phyloP scores from a whole-genome alignment of 2,329 filamentous ascomycete genomes.

The Diaporthe nobilis region DNA sequence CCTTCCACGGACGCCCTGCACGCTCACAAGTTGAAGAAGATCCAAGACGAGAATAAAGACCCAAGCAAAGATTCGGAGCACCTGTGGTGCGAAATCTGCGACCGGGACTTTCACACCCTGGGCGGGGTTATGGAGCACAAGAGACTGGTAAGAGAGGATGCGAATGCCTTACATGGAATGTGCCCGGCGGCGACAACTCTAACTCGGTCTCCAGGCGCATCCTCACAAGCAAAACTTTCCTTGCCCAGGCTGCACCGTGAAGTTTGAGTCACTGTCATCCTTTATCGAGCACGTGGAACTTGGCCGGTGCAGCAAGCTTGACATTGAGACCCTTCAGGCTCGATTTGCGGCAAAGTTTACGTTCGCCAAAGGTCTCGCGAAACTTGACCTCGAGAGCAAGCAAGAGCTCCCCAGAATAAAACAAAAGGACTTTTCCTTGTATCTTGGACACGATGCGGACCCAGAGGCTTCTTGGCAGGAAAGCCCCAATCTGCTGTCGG shows the following conservation, averaged over 20 bases:
- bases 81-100: conserved; percentile 57
- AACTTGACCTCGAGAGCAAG: conserved; percentile 31
- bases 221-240: conserved; percentile 56
- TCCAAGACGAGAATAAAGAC: conserved; percentile 42
- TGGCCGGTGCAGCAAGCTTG: conserved; percentile 55
- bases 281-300: conserved; percentile 64
- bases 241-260: conserved; percentile 62
- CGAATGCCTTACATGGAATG: neutral
- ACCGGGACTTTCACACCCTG: conserved; percentile 53
- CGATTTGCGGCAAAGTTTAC: conserved; percentile 50
- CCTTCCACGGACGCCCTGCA: conserved; percentile 43
- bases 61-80: conserved; percentile 43
- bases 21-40: conserved; percentile 48
- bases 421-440: conserved; percentile 33
- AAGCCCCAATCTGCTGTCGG: conserved; percentile 25
- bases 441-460: conserved; percentile 2
- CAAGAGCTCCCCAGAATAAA: neutral
- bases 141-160: conserved; percentile 49
- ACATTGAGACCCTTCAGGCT: conserved; percentile 16
- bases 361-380: conserved; percentile 52
- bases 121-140: conserved; percentile 52
- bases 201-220: conserved; percentile 51
- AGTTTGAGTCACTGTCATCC: conserved; percentile 54
- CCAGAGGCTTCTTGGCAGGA: neutral
- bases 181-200: neutral